Conservation (phyloP, 202 grass and related monocot species). For the Cymbopogon flexuosus region DNA sequence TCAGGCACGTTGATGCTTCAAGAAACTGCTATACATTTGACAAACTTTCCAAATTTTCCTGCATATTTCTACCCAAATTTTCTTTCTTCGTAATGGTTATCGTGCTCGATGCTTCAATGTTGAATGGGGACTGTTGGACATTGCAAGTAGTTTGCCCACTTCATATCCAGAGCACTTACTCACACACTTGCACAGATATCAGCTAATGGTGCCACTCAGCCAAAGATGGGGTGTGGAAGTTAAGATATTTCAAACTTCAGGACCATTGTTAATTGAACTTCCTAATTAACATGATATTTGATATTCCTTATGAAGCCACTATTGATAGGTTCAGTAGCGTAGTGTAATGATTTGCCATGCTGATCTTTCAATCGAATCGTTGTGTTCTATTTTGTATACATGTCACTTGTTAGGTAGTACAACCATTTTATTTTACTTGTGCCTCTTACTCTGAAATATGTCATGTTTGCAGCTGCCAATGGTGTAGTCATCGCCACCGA, state of each 20-base stretch:
- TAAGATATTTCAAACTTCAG: neutral
- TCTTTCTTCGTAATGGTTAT: neutral
- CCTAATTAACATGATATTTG: slow-evolving; percentile 12
- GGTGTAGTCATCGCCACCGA: slow-evolving; percentile 75
- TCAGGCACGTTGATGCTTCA: too few relatives aligned
- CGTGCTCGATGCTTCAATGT: neutral
- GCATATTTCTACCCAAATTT: neutral
- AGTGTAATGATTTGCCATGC: neutral
- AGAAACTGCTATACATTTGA: neutral
- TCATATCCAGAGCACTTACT: neutral
- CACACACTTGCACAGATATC: neutral
- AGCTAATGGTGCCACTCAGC: neutral
- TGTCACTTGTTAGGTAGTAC: neutral
- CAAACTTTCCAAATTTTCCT: neutral
- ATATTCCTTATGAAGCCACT: neutral
- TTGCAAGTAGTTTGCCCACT: neutral
- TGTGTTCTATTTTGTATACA: neutral
- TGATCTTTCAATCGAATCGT: neutral
- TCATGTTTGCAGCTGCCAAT: slow-evolving; percentile 61
- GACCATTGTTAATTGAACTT: neutral
- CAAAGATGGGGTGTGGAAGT: neutral
- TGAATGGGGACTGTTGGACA: neutral
- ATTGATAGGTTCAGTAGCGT: neutral
- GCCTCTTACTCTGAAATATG: slow-evolving; percentile 14
- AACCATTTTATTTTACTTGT: neutral